Evolutionary conservation across 208 protist genomes (phyloP).

Genomic region (Wallacemonas sp.): DNA sequence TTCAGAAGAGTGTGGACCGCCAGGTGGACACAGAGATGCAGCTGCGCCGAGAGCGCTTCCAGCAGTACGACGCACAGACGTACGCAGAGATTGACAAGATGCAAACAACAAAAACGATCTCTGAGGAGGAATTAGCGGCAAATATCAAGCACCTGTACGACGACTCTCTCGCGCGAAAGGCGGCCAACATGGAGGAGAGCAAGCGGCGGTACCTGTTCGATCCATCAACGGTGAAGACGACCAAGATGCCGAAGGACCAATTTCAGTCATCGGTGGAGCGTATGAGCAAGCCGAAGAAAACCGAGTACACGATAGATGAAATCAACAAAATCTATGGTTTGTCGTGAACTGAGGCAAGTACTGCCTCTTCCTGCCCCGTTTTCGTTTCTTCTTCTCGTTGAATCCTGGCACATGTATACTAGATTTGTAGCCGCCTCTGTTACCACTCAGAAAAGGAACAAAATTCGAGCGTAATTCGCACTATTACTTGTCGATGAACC

Average conservation of each 20-base stretch:
- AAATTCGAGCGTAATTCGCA: too few species aligned
- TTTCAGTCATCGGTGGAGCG: slow-evolving; percentile 63
- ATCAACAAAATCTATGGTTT: slow-evolving; percentile 88
- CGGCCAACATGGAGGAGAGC: slow-evolving; percentile 61
- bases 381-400: too few species aligned
- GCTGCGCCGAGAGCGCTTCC: slow-evolving; percentile 31
- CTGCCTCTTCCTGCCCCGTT: not conserved
- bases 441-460: too few species aligned
- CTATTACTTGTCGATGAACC: too few species aligned
- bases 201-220: slow-evolving; percentile 61
- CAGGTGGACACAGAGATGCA: slow-evolving; percentile 83
- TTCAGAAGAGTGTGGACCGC: slow-evolving; percentile 70
- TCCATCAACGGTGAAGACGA: slow-evolving; percentile 20
- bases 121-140: slow-evolving; percentile 29
- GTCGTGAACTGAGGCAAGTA: too few species aligned
- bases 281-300: slow-evolving; percentile 78
- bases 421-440: too few species aligned
- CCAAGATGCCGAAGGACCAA: slow-evolving; percentile 50
- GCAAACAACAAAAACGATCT: slow-evolving; percentile 15
- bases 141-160: slow-evolving; percentile 74
- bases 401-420: too few species aligned
- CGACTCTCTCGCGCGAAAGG: slow-evolving; percentile 49
- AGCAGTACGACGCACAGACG: slow-evolving; percentile 31
- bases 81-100: slow-evolving; percentile 5
- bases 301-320: slow-evolving; percentile 69